Evolutionary conservation across 192 early-diverging fungal species (phyloP).

Genomic region (Globomyces pollinis-pini): DNA sequence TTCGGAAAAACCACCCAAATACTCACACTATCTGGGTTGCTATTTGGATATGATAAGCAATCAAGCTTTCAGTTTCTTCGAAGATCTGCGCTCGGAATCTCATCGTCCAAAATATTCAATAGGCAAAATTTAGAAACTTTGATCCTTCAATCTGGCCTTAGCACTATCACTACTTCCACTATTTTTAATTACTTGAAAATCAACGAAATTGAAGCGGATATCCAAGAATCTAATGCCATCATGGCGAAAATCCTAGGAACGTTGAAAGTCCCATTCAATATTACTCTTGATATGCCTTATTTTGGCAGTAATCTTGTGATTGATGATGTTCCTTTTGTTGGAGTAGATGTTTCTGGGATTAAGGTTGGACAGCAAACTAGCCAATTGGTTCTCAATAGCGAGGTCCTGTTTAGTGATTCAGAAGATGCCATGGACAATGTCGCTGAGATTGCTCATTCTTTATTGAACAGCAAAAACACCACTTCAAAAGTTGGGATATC

Average conservation of each 20-base stretch:
- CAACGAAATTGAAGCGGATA: background rate
- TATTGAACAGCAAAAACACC: background rate
- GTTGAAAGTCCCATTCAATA: background rate
- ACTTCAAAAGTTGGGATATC: background rate
- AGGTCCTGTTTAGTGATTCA: background rate
- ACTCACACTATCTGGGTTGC: constrained; percentile 2
- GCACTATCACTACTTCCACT: background rate
- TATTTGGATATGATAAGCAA: constrained; percentile 17
- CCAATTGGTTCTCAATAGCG: background rate
- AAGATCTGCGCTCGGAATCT: background rate
- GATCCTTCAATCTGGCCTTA: background rate
- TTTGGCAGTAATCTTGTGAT: background rate
- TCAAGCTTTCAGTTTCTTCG: constrained; percentile 12
- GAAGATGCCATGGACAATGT: background rate
- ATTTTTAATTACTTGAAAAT: background rate
- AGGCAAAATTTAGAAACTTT: background rate
- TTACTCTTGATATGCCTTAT: constrained; percentile 4
- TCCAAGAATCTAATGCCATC: background rate
- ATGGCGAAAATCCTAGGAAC: background rate
- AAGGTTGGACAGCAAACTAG: background rate
- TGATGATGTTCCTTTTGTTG: background rate
- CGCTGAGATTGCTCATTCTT: background rate
- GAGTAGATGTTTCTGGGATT: background rate
- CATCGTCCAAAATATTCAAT: background rate
- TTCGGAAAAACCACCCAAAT: constrained; percentile 10